Evolutionary conservation across 768 basidiomycete genomes (phyloP).

Genomic region (Leccinum imitatum): DNA sequence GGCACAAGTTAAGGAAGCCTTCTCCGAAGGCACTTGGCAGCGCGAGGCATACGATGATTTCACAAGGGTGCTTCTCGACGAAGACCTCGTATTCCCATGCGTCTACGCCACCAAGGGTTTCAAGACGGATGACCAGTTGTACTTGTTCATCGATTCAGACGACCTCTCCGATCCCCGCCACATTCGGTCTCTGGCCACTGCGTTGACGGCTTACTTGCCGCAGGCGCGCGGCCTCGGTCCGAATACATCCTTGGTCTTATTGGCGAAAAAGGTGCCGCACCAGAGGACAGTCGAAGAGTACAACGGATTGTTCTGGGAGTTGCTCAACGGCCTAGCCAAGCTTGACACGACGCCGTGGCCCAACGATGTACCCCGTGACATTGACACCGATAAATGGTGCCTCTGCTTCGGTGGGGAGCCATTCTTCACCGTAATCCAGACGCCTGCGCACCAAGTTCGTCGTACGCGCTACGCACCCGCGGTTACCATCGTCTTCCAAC

Average conservation of each 20-base stretch:
- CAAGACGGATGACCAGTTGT: conserved; percentile 21
- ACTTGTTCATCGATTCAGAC: conserved; percentile 25
- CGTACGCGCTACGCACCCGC: conserved; percentile 20
- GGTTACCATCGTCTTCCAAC: conserved; percentile 25
- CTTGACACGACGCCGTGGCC: conserved; percentile 21
- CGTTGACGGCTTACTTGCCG: conserved; percentile 14
- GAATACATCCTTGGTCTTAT: conserved; percentile 21
- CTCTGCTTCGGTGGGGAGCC: conserved; percentile 23
- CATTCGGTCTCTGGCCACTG: conserved; percentile 19
- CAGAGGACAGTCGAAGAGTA: conserved; percentile 20
- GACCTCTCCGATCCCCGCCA: conserved; percentile 23
- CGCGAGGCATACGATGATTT: conserved; percentile 19
- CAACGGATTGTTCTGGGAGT: conserved; percentile 19
- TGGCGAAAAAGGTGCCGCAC: conserved; percentile 14
- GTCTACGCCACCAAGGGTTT: conserved; percentile 25
- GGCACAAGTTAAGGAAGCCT: conserved; percentile 14
- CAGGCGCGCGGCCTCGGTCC: conserved; percentile 19
- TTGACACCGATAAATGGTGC: conserved; percentile 23
- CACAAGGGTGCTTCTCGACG: conserved; percentile 21
- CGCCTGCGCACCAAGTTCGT: conserved; percentile 23
- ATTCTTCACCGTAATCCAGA: conserved; percentile 23
- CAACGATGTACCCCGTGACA: conserved; percentile 15
- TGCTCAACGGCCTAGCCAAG: conserved; percentile 21
- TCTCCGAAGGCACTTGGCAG: conserved; percentile 19
- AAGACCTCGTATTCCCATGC: conserved; percentile 23